Evolutionary conservation across 148 eudicot genomes (phyloP), one percentile per base, ranked within the genome.

Genomic region (Rhododendron simsii): DNA sequence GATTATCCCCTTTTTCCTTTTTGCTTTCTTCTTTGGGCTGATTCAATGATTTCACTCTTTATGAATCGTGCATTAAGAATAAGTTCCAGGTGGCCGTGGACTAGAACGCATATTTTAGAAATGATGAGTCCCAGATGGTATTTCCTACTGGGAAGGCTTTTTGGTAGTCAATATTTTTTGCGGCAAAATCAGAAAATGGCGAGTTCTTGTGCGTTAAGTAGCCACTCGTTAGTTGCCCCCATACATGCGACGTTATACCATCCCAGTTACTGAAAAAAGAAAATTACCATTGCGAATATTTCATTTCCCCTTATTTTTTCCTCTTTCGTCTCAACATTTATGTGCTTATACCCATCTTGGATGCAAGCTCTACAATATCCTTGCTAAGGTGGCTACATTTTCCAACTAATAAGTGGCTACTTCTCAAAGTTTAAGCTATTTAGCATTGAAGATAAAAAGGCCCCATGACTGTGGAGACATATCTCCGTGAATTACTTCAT

Each of bases 1-100:
- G 87, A 33, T 91, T 89, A n/a, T 20, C 47, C 28, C 80, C 33
- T 61, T 33, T 44, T 63, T 78, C 45, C 37, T 23, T 37, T 76
- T 30, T 44, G 5, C 48, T 39, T 59, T 53, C 10, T 7, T 44
- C 45, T 47, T 67, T 16, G 47, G 37, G 23, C 41, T 65, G 33
- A 82, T 41, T 21, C 26, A 83, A 16, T 67, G 7, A 41, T 8
- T 39, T 83, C 48, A 20, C 76, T 26, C 15, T 30, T 41, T 71
- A 30, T 30, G 21, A 33, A 33, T 71, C 76, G 4, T 71, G 39
- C 76, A 30, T 71, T 71, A 30, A 35, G 9, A 30, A 71, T 67
- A 71, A 14, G 20, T 71, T 35, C 9, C 76, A 71, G 76, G 4
- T 14, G 41, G 20, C 9, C 6, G 41, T 71, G 23, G n/a, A 80